A percentile compares a stretch with the other conserved stretches of the same genome.
These are phyloP conservation scores for Amylostereum areolatum DNA, from an alignment of 1,284 basidiomycete species.

Conservation along the genomic window DNA sequence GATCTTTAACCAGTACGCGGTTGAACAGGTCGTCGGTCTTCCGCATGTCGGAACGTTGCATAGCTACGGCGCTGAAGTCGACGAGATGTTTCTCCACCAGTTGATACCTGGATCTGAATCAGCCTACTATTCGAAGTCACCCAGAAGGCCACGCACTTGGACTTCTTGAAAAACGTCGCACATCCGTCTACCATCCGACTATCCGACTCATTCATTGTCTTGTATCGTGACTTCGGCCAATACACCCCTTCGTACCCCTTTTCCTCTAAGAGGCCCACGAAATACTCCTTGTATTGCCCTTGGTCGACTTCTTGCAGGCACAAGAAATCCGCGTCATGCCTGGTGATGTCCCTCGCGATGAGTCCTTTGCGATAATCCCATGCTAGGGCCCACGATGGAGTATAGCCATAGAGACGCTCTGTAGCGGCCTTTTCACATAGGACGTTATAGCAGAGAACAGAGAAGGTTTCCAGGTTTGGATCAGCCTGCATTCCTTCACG, in stretches of 20 bases:
- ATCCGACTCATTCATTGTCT: conserved; percentile 90
- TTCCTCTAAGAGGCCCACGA: conserved; percentile 70
- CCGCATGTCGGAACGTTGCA: conserved; percentile 93
- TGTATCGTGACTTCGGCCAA: conserved; percentile 91
- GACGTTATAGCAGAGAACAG: conserved; percentile 90
- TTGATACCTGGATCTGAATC: conserved; percentile 57
- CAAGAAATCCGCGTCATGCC: conserved; percentile 84
- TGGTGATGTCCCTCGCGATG: conserved; percentile 84
- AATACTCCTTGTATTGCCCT: conserved; percentile 92
- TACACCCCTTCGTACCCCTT: conserved; percentile 90
- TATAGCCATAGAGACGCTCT: conserved; percentile 91
- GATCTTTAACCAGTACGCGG: conserved; percentile 93
- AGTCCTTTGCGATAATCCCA: conserved; percentile 95
- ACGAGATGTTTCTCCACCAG: conserved; percentile 93
- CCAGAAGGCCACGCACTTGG: conserved; percentile 53
- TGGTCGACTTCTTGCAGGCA: conserved; percentile 95
- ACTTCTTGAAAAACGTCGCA: conserved; percentile 92
- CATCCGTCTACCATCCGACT: conserved; percentile 91
- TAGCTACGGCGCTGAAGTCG: conserved; percentile 92
- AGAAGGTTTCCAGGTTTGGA: conserved; percentile 67
- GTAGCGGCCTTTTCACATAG: conserved; percentile 92
- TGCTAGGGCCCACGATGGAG: conserved; percentile 90
- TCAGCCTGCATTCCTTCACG: conserved; percentile 52
- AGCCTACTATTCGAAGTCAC: conserved; percentile 1
- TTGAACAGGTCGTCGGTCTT: conserved; percentile 99